Base-by-base conservation (phyloP, 345 rosid genomes). In the Anacardium occidentale region DNA sequence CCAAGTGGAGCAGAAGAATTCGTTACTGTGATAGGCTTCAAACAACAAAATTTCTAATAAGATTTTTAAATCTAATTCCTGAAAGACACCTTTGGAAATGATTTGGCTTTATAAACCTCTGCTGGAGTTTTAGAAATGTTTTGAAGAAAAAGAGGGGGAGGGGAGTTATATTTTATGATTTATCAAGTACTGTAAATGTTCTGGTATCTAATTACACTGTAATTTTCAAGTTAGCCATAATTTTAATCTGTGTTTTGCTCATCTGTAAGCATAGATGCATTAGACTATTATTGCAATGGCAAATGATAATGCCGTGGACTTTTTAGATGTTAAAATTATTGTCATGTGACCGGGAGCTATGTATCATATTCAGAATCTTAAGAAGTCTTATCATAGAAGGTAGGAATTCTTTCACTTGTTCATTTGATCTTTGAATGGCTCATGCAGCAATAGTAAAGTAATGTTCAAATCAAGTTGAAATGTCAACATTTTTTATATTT, bases 91-190 rank as follows among this genome's bases (percentile, higher is more conserved):
- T 15, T 17, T n/a, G 8, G 25, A n/a, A 62, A 34, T n/a, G 44
- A 14, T 62, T 40, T 18, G 24, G 50, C 66, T 62, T 37, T 21
- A 62, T 62, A 62, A 62, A 37, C 15, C 24, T 61, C 25, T 62
- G 25, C 44, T 10, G 66, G 21, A 62, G 5, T 20, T 62, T 62
- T 62, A 7, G 9, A 14, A 10, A 4, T n/a, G 2, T 60, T 60
- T 34, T 37, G 42, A 37, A 37, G 42, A 37, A 5, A n/a, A 6
- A 37, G 42, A 20, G n/a, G 64, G 62, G 63, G 10, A 7, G 26
- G 63, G 40, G 10, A 59, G 42, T 40, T 62, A 10, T 62, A 9
- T n/a, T n/a, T 12, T 40, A n/a, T 10, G 22, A 8, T 62, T 9
- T 42, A 20, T 7, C 7, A 9, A 37, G 42, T 37, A 37, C 42